These are phyloP conservation scores for Trametopsis cervina DNA, from an alignment of 768 basidiomycete genomes.

Conservation along the genomic window DNA sequence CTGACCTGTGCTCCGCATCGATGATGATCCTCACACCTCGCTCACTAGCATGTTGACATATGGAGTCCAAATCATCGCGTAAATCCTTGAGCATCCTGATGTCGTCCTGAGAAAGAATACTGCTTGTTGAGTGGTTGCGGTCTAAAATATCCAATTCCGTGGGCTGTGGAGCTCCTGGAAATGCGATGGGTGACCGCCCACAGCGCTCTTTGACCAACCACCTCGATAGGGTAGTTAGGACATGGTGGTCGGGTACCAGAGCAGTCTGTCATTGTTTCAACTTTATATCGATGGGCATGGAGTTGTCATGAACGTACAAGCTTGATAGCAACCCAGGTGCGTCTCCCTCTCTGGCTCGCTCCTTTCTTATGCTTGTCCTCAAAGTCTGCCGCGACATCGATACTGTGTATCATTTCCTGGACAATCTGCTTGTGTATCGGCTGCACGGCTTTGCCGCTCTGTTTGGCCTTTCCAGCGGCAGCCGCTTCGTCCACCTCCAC, in stretches of 20 bases:
- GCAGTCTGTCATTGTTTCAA: conserved; percentile 43
- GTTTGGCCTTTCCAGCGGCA: conserved; percentile 27
- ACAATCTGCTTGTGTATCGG: conserved; percentile 56
- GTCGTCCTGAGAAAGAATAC: conserved; percentile 45
- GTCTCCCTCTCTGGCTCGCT: conserved; percentile 30
- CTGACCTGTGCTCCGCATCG: conserved; percentile 78
- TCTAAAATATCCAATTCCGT: conserved; percentile 53
- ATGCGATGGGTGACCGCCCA: conserved; percentile 35
- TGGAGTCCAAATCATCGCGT: conserved; percentile 50
- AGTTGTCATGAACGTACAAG: conserved; percentile 40
- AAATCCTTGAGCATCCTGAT: conserved; percentile 54
- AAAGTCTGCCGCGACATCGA: conserved; percentile 77
- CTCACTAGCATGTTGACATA: conserved; percentile 57
- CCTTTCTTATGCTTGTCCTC: conserved; percentile 40
- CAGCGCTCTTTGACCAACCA: conserved; percentile 43
- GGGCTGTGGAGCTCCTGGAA: conserved; percentile 60
- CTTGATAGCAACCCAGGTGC: conserved; percentile 85
- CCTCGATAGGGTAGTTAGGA: conserved; percentile 56
- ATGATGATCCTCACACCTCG: conserved; percentile 65
- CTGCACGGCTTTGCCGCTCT: conserved; percentile 16
- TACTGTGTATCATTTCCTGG: conserved; percentile 66
- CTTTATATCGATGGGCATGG: conserved; percentile 6
- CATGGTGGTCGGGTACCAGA: conserved; percentile 53
- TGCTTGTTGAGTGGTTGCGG: conserved; percentile 9
- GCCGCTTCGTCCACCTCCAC: conserved; percentile 73